Conservation (phyloP, 2,329 filamentous ascomycete genomes). For the Ophiostoma montium region DNA sequence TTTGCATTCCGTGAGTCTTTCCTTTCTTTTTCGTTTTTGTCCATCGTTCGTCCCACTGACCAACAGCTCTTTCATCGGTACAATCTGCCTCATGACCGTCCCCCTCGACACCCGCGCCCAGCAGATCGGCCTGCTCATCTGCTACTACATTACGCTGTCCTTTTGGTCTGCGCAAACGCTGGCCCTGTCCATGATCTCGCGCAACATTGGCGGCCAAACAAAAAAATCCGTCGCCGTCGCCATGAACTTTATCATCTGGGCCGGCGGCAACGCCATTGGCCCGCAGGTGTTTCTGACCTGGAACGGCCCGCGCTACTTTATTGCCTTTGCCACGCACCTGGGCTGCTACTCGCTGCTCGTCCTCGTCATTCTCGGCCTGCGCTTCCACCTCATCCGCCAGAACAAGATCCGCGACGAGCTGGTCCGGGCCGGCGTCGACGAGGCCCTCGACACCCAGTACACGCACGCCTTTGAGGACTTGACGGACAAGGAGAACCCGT, state of each 20-base stretch:
- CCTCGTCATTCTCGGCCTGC: conserved; percentile 39
- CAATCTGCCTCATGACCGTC: conserved; percentile 57
- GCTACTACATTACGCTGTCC: conserved; percentile 60
- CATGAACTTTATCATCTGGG: conserved; percentile 57
- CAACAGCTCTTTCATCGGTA: conserved; percentile 46
- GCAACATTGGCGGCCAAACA: conserved; percentile 59
- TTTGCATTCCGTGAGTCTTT: conserved; percentile 45
- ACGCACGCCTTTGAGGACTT: conserved; percentile 47
- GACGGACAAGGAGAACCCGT: conserved; percentile 46
- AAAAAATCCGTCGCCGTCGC: conserved; percentile 58
- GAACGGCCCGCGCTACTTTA: conserved; percentile 52
- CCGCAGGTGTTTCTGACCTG: conserved; percentile 49
- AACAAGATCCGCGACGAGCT: conserved; percentile 44
- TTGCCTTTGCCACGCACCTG: conserved; percentile 54
- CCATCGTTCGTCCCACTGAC: conserved; percentile 21
- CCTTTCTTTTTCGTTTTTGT: not conserved
- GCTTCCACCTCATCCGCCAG: conserved; percentile 39
- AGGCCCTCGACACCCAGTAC: conserved; percentile 26
- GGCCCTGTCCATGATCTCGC: conserved; percentile 53
- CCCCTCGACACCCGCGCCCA: conserved; percentile 40
- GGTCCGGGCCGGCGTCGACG: conserved; percentile 25
- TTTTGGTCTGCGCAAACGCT: conserved; percentile 61
- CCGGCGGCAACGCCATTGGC: conserved; percentile 26
- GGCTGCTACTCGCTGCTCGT: conserved; percentile 53
- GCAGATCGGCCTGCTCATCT: conserved; percentile 53